Evolutionary conservation across 1,139 yeast genomes (phyloP), one percentile per base, ranked within the genome.

Genomic region (Ogataea hybrid): DNA sequence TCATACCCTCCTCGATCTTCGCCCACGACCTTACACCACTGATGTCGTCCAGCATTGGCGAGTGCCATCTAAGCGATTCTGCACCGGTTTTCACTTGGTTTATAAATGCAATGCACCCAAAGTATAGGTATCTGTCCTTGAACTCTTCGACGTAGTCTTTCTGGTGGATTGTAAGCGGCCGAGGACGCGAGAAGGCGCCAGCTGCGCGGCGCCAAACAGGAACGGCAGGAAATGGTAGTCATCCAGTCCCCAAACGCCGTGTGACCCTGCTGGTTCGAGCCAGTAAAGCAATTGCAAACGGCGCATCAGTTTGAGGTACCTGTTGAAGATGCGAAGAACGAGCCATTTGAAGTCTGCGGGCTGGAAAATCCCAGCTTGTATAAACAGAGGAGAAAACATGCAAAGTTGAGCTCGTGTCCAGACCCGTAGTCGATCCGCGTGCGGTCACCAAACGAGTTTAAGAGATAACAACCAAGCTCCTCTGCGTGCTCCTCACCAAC

Each of bases 221-320:
- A 60, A 60, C 8, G 33, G 98, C 37, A 92, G 68, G 57, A 90
- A 92, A 61, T 90, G 97, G 63, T 94, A 92, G 61, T 92, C 99
- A 62, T 92, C 99, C 22, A 92, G 71, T 0, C 99, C 99, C 98
- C 98, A 92, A 3, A 92, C 98, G 2, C 98, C 98, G 63, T 92
- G 98, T 3, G 95, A 84, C 0, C 98, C 98, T 0, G 97, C 97
- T 0, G 96, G 96, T 62, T 88, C 96, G 14, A 92, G 70, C 96
- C 97, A 90, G 64, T 90, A 92, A 2, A 58, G 57, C 36, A 68
- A 62, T 48, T 77, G 82, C 30, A 77, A 56, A 6, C 54, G 52
- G 32, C 82, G 60, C 81, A 77, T 77, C 4, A 70, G 62, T 10
- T 60, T 47, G 43, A 84, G 67, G 61, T 85, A 85, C 42, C 63